Evolutionary conservation across 2,329 filamentous ascomycete species (phyloP).

Genomic region (Biscogniauxia mediterranea): DNA sequence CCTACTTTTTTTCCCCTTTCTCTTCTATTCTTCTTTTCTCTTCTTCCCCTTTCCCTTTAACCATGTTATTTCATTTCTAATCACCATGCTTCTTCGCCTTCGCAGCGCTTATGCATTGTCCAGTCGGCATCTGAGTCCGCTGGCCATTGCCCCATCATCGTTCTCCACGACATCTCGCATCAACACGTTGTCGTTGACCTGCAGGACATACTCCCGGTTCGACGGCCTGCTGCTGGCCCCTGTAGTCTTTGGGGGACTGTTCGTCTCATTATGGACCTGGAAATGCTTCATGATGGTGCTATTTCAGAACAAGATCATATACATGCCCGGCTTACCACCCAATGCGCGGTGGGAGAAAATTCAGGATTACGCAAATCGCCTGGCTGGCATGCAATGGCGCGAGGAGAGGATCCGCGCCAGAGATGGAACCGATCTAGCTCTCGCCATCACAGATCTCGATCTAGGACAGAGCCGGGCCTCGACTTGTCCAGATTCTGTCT

Average conservation of each 20-base stretch:
- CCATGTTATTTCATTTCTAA: conserved; percentile 15
- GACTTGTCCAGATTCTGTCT: conserved; percentile 28
- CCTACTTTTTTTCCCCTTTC: conserved; percentile 7
- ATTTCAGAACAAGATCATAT: conserved; percentile 80
- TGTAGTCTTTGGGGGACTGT: conserved; percentile 62
- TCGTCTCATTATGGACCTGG: conserved; percentile 63
- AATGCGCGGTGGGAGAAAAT: conserved; percentile 68
- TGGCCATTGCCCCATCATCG: conserved; percentile 17
- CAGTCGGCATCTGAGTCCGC: conserved; percentile 9
- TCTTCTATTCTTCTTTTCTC: too few relatives aligned
- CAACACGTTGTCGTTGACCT: conserved; percentile 18
- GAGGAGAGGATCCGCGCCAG: conserved; percentile 58
- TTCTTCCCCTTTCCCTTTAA: not conserved
- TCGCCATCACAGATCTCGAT: conserved; percentile 52
- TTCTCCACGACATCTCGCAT: conserved; percentile 21
- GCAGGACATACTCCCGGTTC: conserved; percentile 34
- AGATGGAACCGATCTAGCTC: conserved; percentile 64
- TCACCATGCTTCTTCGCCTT: conserved; percentile 22
- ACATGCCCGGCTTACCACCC: conserved; percentile 74
- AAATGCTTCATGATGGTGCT: conserved; percentile 72
- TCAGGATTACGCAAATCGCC: conserved; percentile 58
- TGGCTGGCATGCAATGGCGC: conserved; percentile 64
- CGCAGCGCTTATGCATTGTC: not conserved
- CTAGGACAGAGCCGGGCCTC: conserved; percentile 19
- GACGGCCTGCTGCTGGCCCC: conserved; percentile 60